Percentiles rank a stretch among this genome's conserved stretches.
These are phyloP conservation scores for Poa annua DNA, from an alignment of 176 grass and related monocot genomes.

Conservation along the genomic window DNA sequence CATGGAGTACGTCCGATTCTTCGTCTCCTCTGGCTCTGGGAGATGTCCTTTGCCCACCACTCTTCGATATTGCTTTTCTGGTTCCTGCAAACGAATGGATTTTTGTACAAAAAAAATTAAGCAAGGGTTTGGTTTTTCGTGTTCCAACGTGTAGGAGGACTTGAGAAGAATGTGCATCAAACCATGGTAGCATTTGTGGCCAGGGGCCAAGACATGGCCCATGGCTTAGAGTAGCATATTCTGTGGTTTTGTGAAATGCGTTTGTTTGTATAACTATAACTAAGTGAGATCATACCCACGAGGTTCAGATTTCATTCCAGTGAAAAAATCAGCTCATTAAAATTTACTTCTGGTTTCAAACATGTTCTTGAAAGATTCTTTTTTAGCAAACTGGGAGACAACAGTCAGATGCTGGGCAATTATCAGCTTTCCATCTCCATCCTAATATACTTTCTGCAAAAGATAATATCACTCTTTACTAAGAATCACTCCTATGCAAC, in stretches of 20 bases:
- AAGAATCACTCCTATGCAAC: not conserved
- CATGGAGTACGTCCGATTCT: not conserved
- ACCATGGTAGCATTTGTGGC: not conserved
- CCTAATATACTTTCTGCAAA: not conserved
- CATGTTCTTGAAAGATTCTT: not conserved
- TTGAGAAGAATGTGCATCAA: not conserved
- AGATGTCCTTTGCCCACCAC: not conserved
- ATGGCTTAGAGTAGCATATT: not conserved
- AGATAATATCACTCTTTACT: not conserved
- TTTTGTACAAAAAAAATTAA: not conserved
- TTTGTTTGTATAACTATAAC: not conserved
- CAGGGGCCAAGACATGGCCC: not conserved
- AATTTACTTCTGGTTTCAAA: not conserved
- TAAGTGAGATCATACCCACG: not conserved
- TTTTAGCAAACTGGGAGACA: not conserved
- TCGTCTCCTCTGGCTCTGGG: not conserved
- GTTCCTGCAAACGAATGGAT: not conserved
- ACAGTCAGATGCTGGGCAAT: slow-evolving; percentile 19
- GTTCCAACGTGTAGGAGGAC: not conserved
- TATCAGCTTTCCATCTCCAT: not conserved
- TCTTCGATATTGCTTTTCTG: not conserved
- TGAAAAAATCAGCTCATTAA: not conserved
- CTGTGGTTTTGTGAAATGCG: not conserved
- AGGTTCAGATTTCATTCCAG: not conserved
- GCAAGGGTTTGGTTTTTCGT: not conserved